These are phyloP conservation scores for Naganishia sp. DNA, from an alignment of 1,284 basidiomycete species.

Conservation along the genomic window DNA sequence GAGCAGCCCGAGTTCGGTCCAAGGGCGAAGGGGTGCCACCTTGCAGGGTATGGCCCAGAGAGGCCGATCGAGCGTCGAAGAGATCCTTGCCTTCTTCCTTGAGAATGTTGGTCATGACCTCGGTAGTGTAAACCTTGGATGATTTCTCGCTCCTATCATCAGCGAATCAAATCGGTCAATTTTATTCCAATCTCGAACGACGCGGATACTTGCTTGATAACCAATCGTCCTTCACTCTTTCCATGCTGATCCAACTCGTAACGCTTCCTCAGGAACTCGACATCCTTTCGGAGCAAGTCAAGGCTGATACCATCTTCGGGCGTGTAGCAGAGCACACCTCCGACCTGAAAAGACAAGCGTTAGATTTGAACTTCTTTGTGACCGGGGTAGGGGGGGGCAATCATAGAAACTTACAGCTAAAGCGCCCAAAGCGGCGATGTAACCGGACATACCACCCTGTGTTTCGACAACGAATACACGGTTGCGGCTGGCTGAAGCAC, in stretches of 20 bases:
- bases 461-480: constrained; percentile 97
- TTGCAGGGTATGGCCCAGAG: constrained; percentile 93
- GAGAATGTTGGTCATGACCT: constrained; percentile 89
- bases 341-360: constrained; percentile 61
- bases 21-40: constrained; percentile 91
- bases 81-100: constrained; percentile 85
- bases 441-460: constrained; percentile 94
- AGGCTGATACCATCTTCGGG: constrained; percentile 88
- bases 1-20: constrained; percentile 87
- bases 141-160: constrained; percentile 74
- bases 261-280: constrained; percentile 82
- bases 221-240: constrained; percentile 85
- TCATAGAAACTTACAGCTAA: constrained; percentile 69
- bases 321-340: constrained; percentile 89
- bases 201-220: constrained; percentile 68
- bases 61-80: constrained; percentile 93
- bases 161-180: constrained; percentile 4
- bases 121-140: constrained; percentile 85
- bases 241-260: constrained; percentile 86
- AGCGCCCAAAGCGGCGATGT: constrained; percentile 91
- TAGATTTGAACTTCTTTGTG: not conserved
- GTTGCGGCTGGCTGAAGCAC: constrained; percentile 90
- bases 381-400: not conserved
- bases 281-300: constrained; percentile 77
- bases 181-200: not conserved